Conservation (phyloP, 305 asterid species). For the Fraxinus albicans region DNA sequence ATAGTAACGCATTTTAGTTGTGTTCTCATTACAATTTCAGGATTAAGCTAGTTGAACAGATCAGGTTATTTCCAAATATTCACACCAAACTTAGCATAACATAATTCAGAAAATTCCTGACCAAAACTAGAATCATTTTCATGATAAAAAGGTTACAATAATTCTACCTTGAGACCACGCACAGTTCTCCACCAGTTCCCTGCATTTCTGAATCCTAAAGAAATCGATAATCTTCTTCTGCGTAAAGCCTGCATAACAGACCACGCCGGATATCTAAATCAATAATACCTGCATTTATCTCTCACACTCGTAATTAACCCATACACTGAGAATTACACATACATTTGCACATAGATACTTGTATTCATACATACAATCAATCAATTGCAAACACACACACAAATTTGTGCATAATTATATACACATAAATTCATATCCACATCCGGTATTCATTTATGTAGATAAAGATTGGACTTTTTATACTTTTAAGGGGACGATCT, state of each 20-base stretch:
- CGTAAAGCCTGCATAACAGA: constrained; percentile 50
- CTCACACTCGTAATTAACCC: constrained; percentile 14
- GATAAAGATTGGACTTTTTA: constrained; percentile 19
- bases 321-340: background rate
- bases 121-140: background rate
- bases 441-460: constrained; percentile 8
- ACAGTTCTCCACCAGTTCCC: constrained; percentile 34
- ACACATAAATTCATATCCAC: background rate
- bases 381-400: background rate
- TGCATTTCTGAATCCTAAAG: constrained; percentile 62
- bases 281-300: background rate
- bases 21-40: constrained; percentile 37
- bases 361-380: background rate
- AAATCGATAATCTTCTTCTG: constrained; percentile 69
- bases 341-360: background rate
- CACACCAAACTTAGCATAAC: background rate
- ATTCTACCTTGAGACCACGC: constrained; percentile 57
- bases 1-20: background rate
- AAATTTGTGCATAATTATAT: background rate
- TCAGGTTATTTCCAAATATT: background rate
- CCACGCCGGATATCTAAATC: background rate
- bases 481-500: constrained; percentile 47
- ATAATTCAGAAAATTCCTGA: background rate
- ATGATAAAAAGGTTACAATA: constrained; percentile 13
- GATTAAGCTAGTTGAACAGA: background rate